Evolutionary conservation across 306 rosid species (phyloP).

Genomic region (Dalbergia cochinchinensis): DNA sequence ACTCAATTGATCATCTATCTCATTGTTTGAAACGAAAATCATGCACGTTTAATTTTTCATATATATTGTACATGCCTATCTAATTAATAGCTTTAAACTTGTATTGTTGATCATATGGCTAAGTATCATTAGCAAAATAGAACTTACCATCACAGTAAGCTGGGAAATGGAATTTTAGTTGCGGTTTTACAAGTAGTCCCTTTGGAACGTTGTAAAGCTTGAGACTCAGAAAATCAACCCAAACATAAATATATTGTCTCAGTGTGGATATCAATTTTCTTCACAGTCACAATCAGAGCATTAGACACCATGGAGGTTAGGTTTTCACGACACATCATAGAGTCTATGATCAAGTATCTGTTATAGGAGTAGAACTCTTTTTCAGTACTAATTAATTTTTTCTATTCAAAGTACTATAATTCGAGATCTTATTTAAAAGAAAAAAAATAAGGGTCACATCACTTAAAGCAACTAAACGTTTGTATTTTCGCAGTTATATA

Average conservation of each 20-base stretch:
- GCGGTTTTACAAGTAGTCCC: background rate
- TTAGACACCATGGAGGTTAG: constrained; percentile 3
- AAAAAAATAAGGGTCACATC: too few relatives aligned
- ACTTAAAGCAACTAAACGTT: too few relatives aligned
- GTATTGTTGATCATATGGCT: too few relatives aligned
- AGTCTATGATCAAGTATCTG: background rate
- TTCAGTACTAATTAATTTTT: too few relatives aligned
- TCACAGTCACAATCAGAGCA: background rate
- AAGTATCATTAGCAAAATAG: too few relatives aligned
- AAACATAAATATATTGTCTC: background rate
- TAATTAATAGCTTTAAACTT: too few relatives aligned
- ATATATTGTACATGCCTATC: background rate
- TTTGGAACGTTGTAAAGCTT: background rate
- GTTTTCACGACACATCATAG: constrained; percentile 16
- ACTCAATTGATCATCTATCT: background rate
- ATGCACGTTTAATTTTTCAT: background rate
- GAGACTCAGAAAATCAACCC: too few relatives aligned
- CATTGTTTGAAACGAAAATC: constrained; percentile 15
- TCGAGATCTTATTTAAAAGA: too few relatives aligned
- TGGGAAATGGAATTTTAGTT: background rate
- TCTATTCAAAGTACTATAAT: too few relatives aligned
- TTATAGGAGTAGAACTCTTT: background rate
- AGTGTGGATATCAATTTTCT: constrained; percentile 32
- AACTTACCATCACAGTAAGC: background rate
- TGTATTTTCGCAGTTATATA: background rate